Evolutionary conservation across 148 eudicot species (phyloP), one percentile per base, ranked within the genome.

Genomic region (Cornus controversa): DNA sequence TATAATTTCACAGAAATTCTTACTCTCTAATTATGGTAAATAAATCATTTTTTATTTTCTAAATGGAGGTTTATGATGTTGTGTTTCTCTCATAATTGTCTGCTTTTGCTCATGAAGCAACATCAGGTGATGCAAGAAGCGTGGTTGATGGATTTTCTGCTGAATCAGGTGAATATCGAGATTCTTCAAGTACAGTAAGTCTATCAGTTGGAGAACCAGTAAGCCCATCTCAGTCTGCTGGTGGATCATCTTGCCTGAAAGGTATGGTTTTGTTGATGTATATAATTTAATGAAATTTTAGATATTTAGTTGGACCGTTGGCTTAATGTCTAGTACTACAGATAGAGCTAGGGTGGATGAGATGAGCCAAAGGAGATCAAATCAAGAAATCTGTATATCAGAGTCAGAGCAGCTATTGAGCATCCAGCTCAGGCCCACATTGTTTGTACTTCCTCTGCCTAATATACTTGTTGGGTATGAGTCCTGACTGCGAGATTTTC

Each of bases 401-500:
- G 98, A 92, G 75, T 83, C 90, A 57, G 97, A 92, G 78, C 92
- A 86, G 83, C 98, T 88, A 67, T 82, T 79, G 26, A 86, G 88
- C 65, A 85, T 77, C 53, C 81, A 89, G 81, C 81, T 82, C 67
- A 86, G 93, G 84, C 93, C 96, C 40, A 81, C 92, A 63, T 73
- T 93, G 75, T 85, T 78, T 84, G 92, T 89, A 34, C 78, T 91
- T 78, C 98, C 99, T 60, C 80, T 83, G 65, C 93, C 99, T 79
- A 87, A 97, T 78, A 79, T 96, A 78, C 97, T 96, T 79, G 96
- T 96, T 64, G 99, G 99, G 99, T 96, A 90, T 83, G 89, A 58
- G 9, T 67, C 36, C 60, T 76, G n/a, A 40, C 20, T 63, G 34
- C 34, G 40, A 42, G 45, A 20, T 60, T 13, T 60, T 60, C 64